Conservation (phyloP, 768 basidiomycete species). For the Suillus subaureus region DNA sequence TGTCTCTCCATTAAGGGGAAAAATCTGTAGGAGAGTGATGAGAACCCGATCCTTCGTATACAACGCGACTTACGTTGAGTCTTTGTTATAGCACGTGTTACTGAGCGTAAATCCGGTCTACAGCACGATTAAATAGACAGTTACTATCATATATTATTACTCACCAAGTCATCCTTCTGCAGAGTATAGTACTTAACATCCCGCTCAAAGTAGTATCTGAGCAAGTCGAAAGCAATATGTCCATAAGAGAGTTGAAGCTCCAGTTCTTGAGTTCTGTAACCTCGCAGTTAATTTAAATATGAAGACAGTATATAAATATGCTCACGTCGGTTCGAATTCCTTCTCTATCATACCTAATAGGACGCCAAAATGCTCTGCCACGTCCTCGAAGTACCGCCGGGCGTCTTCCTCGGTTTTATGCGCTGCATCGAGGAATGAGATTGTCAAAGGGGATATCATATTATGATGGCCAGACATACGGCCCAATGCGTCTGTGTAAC, state of each 20-base stretch:
- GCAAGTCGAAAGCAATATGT: slow-evolving; percentile 21
- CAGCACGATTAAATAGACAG: background rate
- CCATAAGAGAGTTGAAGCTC: slow-evolving; percentile 18
- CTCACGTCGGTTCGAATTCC: slow-evolving; percentile 21
- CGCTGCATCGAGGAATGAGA: background rate
- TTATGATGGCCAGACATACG: background rate
- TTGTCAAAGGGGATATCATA: background rate
- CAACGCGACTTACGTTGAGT: background rate
- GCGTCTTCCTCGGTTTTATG: slow-evolving; percentile 8
- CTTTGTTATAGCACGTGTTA: background rate
- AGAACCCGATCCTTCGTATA: background rate
- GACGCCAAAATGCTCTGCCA: slow-evolving; percentile 17
- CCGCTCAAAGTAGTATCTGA: slow-evolving; percentile 15
- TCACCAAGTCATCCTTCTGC: background rate
- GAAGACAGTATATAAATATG: background rate
- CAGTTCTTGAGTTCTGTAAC: slow-evolving; percentile 16
- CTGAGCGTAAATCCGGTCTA: background rate
- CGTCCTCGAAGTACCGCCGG: slow-evolving; percentile 7
- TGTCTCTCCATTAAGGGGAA: background rate
- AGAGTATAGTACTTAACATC: slow-evolving; percentile 3
- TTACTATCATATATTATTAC: background rate
- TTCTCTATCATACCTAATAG: slow-evolving; percentile 14
- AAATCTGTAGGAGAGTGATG: background rate
- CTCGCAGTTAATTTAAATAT: background rate
- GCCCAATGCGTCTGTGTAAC: background rate